Evolutionary conservation across 1,284 basidiomycete genomes (phyloP).

Genomic region (Trichosporon faecale): DNA sequence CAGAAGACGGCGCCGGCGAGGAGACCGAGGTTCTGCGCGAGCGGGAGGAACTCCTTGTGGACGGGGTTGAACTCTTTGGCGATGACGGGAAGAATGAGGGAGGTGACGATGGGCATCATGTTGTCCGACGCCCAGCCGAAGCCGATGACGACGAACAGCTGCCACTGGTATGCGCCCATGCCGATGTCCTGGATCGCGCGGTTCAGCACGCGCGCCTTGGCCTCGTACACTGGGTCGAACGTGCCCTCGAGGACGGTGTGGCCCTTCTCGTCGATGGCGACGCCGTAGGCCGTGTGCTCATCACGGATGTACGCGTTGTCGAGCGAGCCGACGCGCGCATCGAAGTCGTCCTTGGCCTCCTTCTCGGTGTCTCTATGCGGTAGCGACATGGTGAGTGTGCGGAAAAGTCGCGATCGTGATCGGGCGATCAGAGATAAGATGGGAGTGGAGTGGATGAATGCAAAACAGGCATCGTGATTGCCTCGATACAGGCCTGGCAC

Average conservation of each 20-base stretch:
- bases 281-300: background rate
- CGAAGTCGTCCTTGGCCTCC: background rate
- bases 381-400: background rate
- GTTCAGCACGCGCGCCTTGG: slow-evolving; percentile 44
- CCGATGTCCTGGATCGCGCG: slow-evolving; percentile 55
- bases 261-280: slow-evolving; percentile 12
- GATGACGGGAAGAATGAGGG: slow-evolving; percentile 53
- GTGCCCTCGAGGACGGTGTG: slow-evolving; percentile 20
- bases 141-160: slow-evolving; percentile 55
- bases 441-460: background rate
- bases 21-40: slow-evolving; percentile 42
- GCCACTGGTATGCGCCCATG: slow-evolving; percentile 64
- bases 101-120: slow-evolving; percentile 45
- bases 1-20: slow-evolving; percentile 52
- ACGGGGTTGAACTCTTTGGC: slow-evolving; percentile 52
- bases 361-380: background rate
- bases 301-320: no score
- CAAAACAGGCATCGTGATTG: background rate
- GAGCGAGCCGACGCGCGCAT: background rate
- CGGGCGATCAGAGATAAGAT: background rate
- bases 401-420: background rate
- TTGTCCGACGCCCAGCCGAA: slow-evolving; percentile 50
- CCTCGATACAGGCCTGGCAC: background rate
- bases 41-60: slow-evolving; percentile 30
- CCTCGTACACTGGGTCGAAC: slow-evolving; percentile 42